Evolutionary conservation across 1,284 basidiomycete genomes (phyloP).

Genomic region (Polyporus tsugae): DNA sequence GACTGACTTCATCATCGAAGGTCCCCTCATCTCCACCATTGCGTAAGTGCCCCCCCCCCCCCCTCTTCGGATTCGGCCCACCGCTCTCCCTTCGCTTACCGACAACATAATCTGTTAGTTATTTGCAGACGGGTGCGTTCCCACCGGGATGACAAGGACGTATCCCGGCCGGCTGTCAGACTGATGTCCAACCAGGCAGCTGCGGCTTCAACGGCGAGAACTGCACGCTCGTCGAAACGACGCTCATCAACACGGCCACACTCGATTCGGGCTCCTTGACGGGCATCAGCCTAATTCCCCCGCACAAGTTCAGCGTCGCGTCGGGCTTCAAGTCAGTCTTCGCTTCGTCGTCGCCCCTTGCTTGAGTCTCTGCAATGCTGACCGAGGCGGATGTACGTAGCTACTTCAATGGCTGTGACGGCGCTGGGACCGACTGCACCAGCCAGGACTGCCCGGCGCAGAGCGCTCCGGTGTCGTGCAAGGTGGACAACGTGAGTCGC

Average conservation of each 20-base stretch:
- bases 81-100: not conserved
- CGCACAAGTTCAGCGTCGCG: conserved; percentile 45
- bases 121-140: conserved; percentile 41
- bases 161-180: too few relatives aligned
- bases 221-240: conserved; percentile 53
- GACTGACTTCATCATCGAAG: not conserved
- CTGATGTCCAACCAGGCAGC: conserved; percentile 28
- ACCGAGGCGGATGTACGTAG: too few relatives aligned
- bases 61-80: too few relatives aligned
- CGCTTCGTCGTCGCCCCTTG: too few relatives aligned
- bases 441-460: too few relatives aligned
- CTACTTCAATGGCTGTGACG: too few relatives aligned
- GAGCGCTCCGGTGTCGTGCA: not conserved
- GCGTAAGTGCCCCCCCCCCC: not conserved
- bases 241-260: conserved; percentile 49
- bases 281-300: conserved; percentile 54
- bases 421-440: too few relatives aligned
- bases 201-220: conserved; percentile 53
- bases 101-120: conserved; percentile 29
- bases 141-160: too few relatives aligned
- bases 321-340: not conserved
- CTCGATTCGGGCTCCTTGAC: conserved; percentile 48
- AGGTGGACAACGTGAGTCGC: not conserved
- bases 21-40: conserved; percentile 4
- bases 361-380: too few relatives aligned